These are phyloP conservation scores for Calocybe indica DNA, from an alignment of 768 basidiomycete genomes.

Conservation along the genomic window DNA sequence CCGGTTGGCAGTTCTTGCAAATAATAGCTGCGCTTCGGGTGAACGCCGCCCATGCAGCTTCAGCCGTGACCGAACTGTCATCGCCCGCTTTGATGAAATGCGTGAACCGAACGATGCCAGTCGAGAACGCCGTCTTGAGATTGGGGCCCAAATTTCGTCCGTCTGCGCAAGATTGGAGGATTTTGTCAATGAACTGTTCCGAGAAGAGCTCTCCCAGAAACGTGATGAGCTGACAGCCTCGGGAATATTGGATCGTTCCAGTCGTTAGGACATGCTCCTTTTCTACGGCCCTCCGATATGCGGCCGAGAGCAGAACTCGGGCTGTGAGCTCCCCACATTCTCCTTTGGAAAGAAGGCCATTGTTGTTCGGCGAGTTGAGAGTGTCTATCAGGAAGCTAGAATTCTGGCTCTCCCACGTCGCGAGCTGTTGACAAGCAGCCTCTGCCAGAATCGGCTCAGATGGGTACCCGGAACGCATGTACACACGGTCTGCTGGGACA, in stretches of 20 bases:
- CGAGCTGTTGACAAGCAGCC: conserved; percentile 4
- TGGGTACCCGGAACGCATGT: conserved; percentile 11
- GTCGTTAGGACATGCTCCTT: not conserved
- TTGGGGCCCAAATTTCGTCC: not conserved
- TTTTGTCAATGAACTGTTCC: not conserved
- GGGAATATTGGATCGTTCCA: not conserved
- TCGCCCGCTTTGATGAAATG: conserved; percentile 20
- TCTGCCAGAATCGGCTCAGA: conserved; percentile 15
- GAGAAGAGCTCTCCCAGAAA: not conserved
- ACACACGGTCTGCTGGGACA: conserved; percentile 10
- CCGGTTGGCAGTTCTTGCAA: conserved; percentile 6
- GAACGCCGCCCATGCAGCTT: conserved; percentile 14
- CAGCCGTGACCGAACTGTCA: conserved; percentile 11
- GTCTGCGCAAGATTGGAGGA: not conserved
- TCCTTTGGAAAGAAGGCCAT: conserved; percentile 9
- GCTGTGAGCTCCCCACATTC: conserved; percentile 15
- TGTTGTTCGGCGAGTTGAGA: not conserved
- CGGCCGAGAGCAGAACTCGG: conserved; percentile 14
- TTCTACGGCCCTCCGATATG: conserved; percentile 10
- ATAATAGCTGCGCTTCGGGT: conserved; percentile 19
- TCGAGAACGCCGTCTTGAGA: conserved; percentile 13
- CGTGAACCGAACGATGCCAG: conserved; percentile 22
- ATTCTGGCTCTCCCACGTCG: not conserved
- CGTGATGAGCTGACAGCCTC: not conserved
- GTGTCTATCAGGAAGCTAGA: not conserved